Conservation (phyloP, 2,329 filamentous ascomycete genomes). For the Ceratocystis lukuohia region DNA sequence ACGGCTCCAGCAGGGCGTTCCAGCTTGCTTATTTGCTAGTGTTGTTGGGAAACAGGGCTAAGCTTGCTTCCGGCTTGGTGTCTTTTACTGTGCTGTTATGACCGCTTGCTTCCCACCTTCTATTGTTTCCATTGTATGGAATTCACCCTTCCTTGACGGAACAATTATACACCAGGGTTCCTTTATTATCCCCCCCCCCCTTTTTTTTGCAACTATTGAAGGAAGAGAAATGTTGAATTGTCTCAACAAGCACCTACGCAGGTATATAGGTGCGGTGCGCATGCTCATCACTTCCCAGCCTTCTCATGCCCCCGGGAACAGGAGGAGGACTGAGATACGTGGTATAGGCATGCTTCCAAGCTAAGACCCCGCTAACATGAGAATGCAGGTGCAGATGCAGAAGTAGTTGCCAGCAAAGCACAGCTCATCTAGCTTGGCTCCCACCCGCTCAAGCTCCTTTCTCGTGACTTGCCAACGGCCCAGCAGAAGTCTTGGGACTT, state of each 20-base stretch:
- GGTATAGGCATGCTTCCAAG: background rate
- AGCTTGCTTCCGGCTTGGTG: background rate
- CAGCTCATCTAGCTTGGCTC: background rate
- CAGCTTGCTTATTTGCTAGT: background rate
- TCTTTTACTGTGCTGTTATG: background rate
- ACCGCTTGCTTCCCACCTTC: background rate
- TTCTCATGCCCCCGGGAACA: background rate
- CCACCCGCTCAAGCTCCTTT: background rate
- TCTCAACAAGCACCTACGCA: background rate
- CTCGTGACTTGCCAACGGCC: background rate
- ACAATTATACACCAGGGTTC: background rate
- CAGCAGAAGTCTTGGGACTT: background rate
- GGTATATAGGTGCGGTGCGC: background rate
- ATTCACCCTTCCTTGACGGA: background rate
- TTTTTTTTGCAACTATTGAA: no score
- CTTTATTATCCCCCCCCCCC: background rate
- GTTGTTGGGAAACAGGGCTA: background rate
- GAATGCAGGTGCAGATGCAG: background rate
- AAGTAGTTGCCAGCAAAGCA: conserved; percentile 1
- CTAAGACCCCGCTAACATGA: background rate
- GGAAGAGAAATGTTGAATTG: background rate
- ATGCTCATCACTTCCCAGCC: background rate
- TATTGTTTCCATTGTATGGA: background rate
- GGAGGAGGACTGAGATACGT: background rate
- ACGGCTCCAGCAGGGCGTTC: background rate